phyloP scores from a whole-genome alignment of 306 rosid genomes.

The Sicyos edulis region DNA sequence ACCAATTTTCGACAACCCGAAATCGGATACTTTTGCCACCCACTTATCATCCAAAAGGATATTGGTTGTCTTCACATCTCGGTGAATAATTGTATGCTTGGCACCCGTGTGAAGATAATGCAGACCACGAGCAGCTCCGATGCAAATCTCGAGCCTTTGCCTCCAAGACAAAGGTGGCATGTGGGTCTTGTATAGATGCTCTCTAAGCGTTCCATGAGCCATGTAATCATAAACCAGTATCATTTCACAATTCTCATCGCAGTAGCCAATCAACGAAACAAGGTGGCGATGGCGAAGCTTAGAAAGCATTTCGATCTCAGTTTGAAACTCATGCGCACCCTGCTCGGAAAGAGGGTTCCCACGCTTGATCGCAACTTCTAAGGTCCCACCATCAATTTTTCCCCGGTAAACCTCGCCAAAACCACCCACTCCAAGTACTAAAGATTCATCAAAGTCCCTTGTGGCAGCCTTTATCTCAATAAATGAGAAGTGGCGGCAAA shows the following conservation, averaged over 20 bases:
- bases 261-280: conserved; percentile 87
- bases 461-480: conserved; percentile 90
- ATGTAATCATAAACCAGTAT: conserved; percentile 93
- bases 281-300: conserved; percentile 99
- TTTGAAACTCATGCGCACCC: conserved; percentile 96
- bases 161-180: conserved; percentile 94
- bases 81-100: conserved; percentile 91
- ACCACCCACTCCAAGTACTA: conserved; percentile 96
- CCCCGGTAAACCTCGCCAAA: conserved; percentile 96
- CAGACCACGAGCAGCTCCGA: conserved; percentile 95
- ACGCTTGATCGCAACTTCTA: conserved; percentile 88
- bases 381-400: conserved; percentile 67
- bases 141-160: conserved; percentile 98
- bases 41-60: conserved; percentile 92
- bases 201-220: conserved; percentile 82
- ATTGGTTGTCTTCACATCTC: conserved; percentile 96
- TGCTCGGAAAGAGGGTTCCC: conserved; percentile 97
- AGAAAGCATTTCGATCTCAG: conserved; percentile 99
- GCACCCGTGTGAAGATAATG: conserved; percentile 99
- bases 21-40: conserved; percentile 98
- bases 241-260: conserved; percentile 94
- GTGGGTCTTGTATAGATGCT: conserved; percentile 95
- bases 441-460: conserved; percentile 81
- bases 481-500: conserved; percentile 93
- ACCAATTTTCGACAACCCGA: conserved; percentile 94